Evolutionary conservation across 805 yeast genomes (phyloP), one percentile per base, ranked within the genome.

Genomic region (Sugiyamaella valdiviana): DNA sequence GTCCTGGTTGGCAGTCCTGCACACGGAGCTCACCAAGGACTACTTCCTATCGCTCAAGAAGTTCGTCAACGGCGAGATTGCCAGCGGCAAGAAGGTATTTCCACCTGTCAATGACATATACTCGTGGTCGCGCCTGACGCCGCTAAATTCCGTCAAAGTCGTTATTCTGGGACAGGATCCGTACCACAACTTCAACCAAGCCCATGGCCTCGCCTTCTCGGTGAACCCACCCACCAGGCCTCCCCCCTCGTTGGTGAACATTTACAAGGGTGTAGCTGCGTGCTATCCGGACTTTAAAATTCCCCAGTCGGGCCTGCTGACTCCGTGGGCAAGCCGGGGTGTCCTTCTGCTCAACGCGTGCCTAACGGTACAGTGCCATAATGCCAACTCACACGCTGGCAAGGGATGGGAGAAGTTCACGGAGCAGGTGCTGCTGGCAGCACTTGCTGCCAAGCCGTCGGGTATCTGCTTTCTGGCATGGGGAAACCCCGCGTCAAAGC

Each of bases 111-210:
- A 75, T 12, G 84, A 85, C 51, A 78, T 93, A 17, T 93, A 93
- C 63, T 86, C 97, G 0, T 93, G 98, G 97, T 82, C 95, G 1
- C 76, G 88, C 26, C 72, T 82, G 15, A 88, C 98, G 0, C 95
- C 96, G 0, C 69, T 91, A 17, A 70, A 78, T 3, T 64, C 76
- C 2, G 85, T 89, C 16, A 82, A 80, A 59, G 93, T 91, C 22
- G 75, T 93, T 1, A 76, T 93, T 10, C 70, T 93, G 40, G 99
- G 99, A 0, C 99, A 93, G 64, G 99, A 93, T 63, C 99, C 99
- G 0, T 93, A 93, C 63, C 99, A 93, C 65, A 88, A 89, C 63
- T 66, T 67, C 57, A 85, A 85, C 63, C 99, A 93, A 65, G 99
- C 99, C 0, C 99, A 93, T 61, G 99, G 99, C 0, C 69, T 93